phyloP scores from a whole-genome alignment of 2,329 filamentous ascomycete genomes.

The Chaetomiaceae sp. region DNA sequence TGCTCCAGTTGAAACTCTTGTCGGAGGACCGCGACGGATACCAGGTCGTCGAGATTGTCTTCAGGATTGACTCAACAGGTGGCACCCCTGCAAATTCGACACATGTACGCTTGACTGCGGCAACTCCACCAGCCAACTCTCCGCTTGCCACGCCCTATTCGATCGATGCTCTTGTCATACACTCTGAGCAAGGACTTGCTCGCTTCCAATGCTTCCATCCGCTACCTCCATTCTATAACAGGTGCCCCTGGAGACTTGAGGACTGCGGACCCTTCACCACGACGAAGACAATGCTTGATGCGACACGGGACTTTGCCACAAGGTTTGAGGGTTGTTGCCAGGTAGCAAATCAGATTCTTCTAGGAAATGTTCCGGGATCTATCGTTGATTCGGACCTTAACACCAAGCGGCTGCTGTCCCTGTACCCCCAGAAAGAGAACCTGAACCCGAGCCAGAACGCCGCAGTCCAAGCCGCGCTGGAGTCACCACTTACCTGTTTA shows the following conservation, averaged over 20 bases:
- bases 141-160: conserved; percentile 29
- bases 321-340: conserved; percentile 32
- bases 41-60: conserved; percentile 24
- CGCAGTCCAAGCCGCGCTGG: conserved; percentile 31
- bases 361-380: not conserved
- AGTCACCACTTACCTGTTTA: conserved; percentile 35
- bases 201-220: conserved; percentile 38
- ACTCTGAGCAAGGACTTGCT: conserved; percentile 29
- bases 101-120: conserved; percentile 36
- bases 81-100: conserved; percentile 25
- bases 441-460: conserved; percentile 28
- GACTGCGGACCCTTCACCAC: conserved; percentile 40
- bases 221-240: conserved; percentile 33
- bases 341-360: conserved; percentile 26
- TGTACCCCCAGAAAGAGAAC: not conserved
- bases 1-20: conserved; percentile 15
- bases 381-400: not conserved
- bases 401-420: not conserved
- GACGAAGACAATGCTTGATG: conserved; percentile 37
- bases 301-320: conserved; percentile 32
- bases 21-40: conserved; percentile 17
- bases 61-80: not conserved
- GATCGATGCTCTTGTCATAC: conserved; percentile 38
- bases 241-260: conserved; percentile 36
- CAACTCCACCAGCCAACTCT: conserved; percentile 32